Base-by-base conservation (phyloP, 371 early-diverging fungal species). In the Amoeboaphelidium protococcarum region DNA sequence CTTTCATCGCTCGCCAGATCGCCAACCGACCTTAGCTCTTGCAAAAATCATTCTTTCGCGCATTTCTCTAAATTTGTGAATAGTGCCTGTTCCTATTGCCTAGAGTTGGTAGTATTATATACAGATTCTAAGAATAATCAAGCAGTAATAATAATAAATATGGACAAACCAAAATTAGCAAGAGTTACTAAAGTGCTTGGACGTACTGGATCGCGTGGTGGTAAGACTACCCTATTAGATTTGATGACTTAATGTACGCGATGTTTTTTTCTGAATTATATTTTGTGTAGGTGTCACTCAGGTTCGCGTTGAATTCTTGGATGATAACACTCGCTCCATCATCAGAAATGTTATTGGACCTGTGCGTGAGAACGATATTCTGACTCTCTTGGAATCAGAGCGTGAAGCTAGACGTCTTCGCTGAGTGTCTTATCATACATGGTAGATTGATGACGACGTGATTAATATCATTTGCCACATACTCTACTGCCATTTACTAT, bases 341-440 rank as follows among this genome's bases (percentile, higher is more conserved):
- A 85, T 94, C 72, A 86, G 95, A 66, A 94, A 94, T 73, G 95
- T 94, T 66, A 87, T 85, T 74, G 95, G 95, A 47, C 95, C 95
- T 61, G 91, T 94, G 57, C 82, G 88, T 60, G 91, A 89, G 66
- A 66, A 74, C 78, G 88, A 92, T 65, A 79, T 90, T 58, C 68
- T 92, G 56, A 81, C 86, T 67, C 80, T 92, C 49, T 76, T 92
- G 65, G 95, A 94, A 73, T 85, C 90, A 52, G 95, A 94, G 74
- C 90, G 94, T 75, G 94, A 94, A 68, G 94, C 94, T 58, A 83
- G 94, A 58, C 84, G 94, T 65, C 88, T 92, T 41, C 10, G 45
- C 6, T 45, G 25, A 45, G 21, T 31, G 16, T 31, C 6, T 31
- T 31, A 31, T 31, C 37, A 31, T 6, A 31, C 6, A 31, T 31